These are phyloP conservation scores for Didymella arachidicola DNA, from an alignment of 2,329 filamentous ascomycete genomes.

Conservation along the genomic window DNA sequence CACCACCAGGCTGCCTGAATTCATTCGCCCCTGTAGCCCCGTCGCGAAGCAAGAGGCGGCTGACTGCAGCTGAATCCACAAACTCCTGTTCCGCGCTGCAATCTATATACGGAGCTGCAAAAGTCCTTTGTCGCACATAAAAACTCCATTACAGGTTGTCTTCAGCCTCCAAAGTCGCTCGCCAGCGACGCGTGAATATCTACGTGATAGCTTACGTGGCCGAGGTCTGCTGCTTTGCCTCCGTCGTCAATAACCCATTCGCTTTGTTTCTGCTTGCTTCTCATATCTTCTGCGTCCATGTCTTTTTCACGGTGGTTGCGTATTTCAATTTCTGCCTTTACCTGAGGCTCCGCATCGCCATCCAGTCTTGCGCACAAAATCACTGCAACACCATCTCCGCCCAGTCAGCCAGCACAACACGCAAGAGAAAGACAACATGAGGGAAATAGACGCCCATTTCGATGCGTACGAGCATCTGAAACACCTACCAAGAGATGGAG, in stretches of 20 bases:
- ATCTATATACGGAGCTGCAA: constrained; percentile 12
- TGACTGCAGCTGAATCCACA: constrained; percentile 27
- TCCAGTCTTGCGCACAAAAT: constrained; percentile 2
- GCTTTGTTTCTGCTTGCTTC: constrained; percentile 14
- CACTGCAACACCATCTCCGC: background rate
- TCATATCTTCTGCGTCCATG: constrained; percentile 13
- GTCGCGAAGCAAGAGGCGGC: constrained; percentile 22
- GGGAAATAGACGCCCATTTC: constrained; percentile 59
- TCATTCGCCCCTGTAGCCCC: constrained; percentile 10
- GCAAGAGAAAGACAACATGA: constrained; percentile 36
- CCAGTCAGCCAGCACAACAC: background rate
- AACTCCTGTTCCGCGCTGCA: constrained; percentile 17
- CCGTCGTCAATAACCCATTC: constrained; percentile 17
- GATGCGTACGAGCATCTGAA: constrained; percentile 60
- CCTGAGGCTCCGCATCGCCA: constrained; percentile 2
- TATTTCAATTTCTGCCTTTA: constrained; percentile 1
- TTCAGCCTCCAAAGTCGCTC: constrained; percentile 20
- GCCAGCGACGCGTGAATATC: constrained; percentile 33
- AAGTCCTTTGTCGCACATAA: constrained; percentile 7
- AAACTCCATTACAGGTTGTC: constrained; percentile 5
- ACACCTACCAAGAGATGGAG: constrained; percentile 53
- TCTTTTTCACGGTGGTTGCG: constrained; percentile 6
- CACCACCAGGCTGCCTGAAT: constrained; percentile 19
- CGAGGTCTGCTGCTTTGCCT: constrained; percentile 25
- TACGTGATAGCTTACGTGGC: constrained; percentile 37